A percentile compares a stretch with the other conserved stretches of the same genome.
Evolutionary conservation across 768 basidiomycete species (phyloP).

Genomic region (Atractiella rhizophila): DNA sequence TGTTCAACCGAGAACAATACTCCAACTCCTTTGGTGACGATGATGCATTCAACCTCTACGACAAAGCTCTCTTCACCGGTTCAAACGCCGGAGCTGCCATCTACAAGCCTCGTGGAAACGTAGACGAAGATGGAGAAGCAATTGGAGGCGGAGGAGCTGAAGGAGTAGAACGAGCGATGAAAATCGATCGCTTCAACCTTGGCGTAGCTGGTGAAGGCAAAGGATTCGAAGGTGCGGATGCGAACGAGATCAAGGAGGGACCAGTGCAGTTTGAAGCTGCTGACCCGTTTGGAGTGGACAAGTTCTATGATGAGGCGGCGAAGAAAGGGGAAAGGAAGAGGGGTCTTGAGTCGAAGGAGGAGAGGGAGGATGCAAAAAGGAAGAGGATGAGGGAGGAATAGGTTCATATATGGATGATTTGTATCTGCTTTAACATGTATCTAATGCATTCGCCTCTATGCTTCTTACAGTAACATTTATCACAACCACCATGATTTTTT

Average conservation of each 20-base stretch:
- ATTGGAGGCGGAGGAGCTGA: constrained; percentile 90
- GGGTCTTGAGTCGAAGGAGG: constrained; percentile 12
- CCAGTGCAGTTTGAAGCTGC: constrained; percentile 97
- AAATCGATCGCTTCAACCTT: constrained; percentile 77
- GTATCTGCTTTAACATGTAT: no score
- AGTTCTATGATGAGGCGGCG: constrained; percentile 93
- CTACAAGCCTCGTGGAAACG: constrained; percentile 80
- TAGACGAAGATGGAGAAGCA: constrained; percentile 63
- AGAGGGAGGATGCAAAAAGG: constrained; percentile 7
- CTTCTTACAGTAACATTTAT: no score
- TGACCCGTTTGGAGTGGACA: constrained; percentile 91
- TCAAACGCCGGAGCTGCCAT: constrained; percentile 97
- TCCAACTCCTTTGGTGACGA: constrained; percentile 61
- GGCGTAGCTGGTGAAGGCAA: constrained; percentile 40
- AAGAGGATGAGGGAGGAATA: constrained; percentile 11
- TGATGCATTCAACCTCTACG: constrained; percentile 83
- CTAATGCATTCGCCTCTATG: no score
- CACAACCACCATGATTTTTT: no score
- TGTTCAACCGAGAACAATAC: constrained; percentile 90
- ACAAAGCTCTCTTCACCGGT: constrained; percentile 82
- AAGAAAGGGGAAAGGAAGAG: constrained; percentile 19
- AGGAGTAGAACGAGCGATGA: constrained; percentile 66
- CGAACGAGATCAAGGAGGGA: constrained; percentile 56
- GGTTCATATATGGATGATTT: no score
- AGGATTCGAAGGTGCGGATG: constrained; percentile 74